Evolutionary conservation across 345 rosid genomes (phyloP).

Genomic region (Trapa bicornis): DNA sequence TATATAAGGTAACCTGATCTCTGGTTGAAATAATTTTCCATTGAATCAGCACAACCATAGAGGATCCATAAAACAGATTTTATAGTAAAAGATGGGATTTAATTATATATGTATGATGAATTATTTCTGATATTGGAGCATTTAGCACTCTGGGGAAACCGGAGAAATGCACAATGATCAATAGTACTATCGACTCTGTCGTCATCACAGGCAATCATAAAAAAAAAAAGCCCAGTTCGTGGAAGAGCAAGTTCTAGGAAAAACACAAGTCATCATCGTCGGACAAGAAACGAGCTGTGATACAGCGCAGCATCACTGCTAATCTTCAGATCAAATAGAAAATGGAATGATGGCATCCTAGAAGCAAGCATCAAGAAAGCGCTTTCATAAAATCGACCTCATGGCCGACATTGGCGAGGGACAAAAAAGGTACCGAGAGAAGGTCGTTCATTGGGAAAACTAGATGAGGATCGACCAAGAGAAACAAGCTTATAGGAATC

Average conservation of each 20-base stretch:
- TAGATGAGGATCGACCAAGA: conserved; percentile 2
- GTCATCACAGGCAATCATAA: neutral
- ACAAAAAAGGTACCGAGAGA: conserved; percentile 37
- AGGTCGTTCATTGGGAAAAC: conserved; percentile 69
- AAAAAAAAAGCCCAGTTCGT: no score
- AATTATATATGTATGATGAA: neutral
- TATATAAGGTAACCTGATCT: no score
- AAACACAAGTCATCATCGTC: neutral
- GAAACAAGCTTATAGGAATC: neutral
- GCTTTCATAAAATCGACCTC: neutral
- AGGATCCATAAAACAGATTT: no score
- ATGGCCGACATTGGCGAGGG: neutral
- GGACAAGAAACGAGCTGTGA: neutral
- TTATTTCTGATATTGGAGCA: neutral
- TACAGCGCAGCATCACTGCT: neutral
- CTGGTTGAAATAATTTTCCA: no score
- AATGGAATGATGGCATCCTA: neutral
- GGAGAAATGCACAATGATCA: no score
- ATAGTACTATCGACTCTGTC: no score
- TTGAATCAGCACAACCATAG: no score
- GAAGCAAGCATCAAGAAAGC: neutral
- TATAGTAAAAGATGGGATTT: neutral
- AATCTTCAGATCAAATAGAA: neutral
- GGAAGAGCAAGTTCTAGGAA: neutral
- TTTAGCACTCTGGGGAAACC: neutral